These are phyloP conservation scores for Aleurites moluccanus DNA, from an alignment of 441 rosid genomes.

Conservation along the genomic window DNA sequence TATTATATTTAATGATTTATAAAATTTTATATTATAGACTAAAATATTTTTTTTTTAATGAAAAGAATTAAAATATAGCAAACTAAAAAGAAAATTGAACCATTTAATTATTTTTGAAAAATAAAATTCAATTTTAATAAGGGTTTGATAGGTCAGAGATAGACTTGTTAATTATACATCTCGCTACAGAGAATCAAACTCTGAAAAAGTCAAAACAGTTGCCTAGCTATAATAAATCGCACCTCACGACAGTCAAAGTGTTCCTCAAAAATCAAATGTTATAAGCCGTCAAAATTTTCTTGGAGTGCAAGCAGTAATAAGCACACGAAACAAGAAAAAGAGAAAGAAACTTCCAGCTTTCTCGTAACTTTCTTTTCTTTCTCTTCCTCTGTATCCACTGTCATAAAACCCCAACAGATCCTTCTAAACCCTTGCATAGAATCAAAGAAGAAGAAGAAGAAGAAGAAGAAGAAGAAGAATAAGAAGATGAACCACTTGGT, in stretches of 20 bases:
- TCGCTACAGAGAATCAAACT: not conserved
- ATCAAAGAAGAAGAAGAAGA: not conserved
- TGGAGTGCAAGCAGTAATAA: not conserved
- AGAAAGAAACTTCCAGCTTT: not conserved
- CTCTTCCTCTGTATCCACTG: not conserved
- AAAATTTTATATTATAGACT: no score
- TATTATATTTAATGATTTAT: no score
- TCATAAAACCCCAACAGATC: not conserved
- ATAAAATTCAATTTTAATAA: no score
- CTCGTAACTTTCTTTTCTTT: not conserved
- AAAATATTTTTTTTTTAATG: no score
- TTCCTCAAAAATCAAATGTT: not conserved
- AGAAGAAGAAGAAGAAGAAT: no score
- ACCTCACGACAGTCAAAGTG: not conserved
- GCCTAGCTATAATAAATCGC: not conserved
- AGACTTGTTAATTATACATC: not conserved
- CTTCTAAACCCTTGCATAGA: not conserved
- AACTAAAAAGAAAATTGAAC: no score
- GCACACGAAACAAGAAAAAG: not conserved
- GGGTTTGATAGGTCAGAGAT: no score
- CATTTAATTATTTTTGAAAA: no score
- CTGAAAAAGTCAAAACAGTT: not conserved
- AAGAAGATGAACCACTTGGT: not conserved
- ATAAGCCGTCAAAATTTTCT: not conserved
- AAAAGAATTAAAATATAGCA: no score